Evolutionary conservation across 495 filamentous ascomycete species (phyloP).

Genomic region (Aspergillus sclerotiicarbonarius): DNA sequence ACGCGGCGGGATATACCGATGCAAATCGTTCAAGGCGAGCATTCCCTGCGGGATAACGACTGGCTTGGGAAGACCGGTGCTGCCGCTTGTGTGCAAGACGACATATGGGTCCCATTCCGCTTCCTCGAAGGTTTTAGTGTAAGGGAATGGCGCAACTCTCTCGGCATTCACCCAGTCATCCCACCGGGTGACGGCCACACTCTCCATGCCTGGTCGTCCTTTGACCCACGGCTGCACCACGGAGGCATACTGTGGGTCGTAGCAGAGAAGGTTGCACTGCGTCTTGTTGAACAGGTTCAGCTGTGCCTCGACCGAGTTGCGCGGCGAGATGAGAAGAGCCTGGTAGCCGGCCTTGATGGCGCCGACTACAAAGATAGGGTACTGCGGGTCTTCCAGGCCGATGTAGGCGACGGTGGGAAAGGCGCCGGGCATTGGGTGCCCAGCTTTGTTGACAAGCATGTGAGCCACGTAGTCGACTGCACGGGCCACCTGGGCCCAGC

Average conservation of each 20-base stretch:
- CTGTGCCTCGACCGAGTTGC: conserved; percentile 39
- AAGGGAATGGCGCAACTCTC: conserved; percentile 22
- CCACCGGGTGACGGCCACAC: conserved; percentile 14
- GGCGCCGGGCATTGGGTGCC: conserved; percentile 10
- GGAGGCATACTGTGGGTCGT: conserved; percentile 9
- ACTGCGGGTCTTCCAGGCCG: conserved; percentile 35
- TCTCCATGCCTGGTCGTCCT: conserved; percentile 18
- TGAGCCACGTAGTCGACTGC: conserved; percentile 41
- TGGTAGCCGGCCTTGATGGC: conserved; percentile 32
- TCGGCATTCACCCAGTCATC: conserved; percentile 19
- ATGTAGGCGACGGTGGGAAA: conserved; percentile 38
- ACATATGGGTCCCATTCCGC: conserved; percentile 28
- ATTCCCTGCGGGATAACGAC: conserved; percentile 30
- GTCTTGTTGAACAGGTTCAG: conserved; percentile 32
- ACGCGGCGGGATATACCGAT: conserved; percentile 16
- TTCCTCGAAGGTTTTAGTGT: conserved; percentile 31
- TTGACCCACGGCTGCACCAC: conserved; percentile 22
- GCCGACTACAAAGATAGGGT: conserved; percentile 35
- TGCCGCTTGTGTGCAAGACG: conserved; percentile 44
- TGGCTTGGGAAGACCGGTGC: conserved; percentile 45
- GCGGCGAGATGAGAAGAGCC: conserved; percentile 36
- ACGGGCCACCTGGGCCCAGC: conserved; percentile 28
- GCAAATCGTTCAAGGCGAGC: conserved; percentile 15
- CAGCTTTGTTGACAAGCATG: conserved; percentile 35
- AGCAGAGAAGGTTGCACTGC: conserved; percentile 33